Conservation (phyloP, 768 basidiomycete species). For the Collybia nuda region DNA sequence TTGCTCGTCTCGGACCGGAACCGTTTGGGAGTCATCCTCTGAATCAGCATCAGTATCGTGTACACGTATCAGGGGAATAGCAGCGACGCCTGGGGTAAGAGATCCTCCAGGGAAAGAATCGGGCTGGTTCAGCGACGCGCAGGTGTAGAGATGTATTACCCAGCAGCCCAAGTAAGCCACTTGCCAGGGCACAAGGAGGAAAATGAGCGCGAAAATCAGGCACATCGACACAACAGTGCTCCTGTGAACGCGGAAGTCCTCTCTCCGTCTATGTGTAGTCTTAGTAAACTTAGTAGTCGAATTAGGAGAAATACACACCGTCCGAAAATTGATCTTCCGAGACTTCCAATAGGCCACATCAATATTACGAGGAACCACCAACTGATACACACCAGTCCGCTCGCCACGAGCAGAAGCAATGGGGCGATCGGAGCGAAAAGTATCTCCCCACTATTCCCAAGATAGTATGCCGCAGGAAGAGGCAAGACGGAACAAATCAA, state of each 20-base stretch:
- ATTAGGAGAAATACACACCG: slow-evolving; percentile 28
- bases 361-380: slow-evolving; percentile 54
- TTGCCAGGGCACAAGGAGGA: slow-evolving; percentile 86
- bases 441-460: slow-evolving; percentile 58
- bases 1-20: neutral
- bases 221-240: slow-evolving; percentile 58
- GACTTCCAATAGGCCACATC: slow-evolving; percentile 44
- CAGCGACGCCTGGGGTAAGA: slow-evolving; percentile 9
- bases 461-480: slow-evolving; percentile 48
- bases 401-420: slow-evolving; percentile 54
- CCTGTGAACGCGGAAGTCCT: slow-evolving; percentile 38
- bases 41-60: slow-evolving; percentile 9
- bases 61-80: slow-evolving; percentile 21
- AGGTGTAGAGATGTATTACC: slow-evolving; percentile 74
- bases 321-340: slow-evolving; percentile 28
- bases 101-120: slow-evolving; percentile 9
- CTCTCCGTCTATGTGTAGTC: slow-evolving; percentile 15
- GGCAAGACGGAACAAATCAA: slow-evolving; percentile 55
- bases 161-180: slow-evolving; percentile 86
- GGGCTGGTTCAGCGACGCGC: slow-evolving; percentile 36
- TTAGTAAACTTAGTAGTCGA: neutral
- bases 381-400: slow-evolving; percentile 60
- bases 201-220: slow-evolving; percentile 63
- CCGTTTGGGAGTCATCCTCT: slow-evolving; percentile 11
- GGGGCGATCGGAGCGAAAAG: slow-evolving; percentile 54